Conservation (phyloP, 257 asterid species). For the Gynochthodes officinalis region DNA sequence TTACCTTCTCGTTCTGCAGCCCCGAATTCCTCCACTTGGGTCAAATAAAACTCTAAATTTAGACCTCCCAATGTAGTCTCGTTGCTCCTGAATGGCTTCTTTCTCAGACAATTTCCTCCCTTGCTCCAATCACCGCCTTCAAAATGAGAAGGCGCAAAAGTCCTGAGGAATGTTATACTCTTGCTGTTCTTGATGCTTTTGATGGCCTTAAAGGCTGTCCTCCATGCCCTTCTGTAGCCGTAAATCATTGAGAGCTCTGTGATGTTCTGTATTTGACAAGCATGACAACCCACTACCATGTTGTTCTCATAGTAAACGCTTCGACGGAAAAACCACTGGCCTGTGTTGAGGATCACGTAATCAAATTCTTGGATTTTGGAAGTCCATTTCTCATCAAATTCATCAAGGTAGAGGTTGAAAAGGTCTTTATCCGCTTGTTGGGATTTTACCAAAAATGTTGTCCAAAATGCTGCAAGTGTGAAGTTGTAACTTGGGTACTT, state of each 20-base stretch:
- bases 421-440: slow-evolving; percentile 27
- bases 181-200: slow-evolving; percentile 22
- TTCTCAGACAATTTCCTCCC: slow-evolving; percentile 36
- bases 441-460: slow-evolving; percentile 41
- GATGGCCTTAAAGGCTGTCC: slow-evolving; percentile 36
- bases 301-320: slow-evolving; percentile 33
- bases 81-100: slow-evolving; percentile 27
- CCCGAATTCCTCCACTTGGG: slow-evolving; percentile 37
- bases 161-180: slow-evolving; percentile 28
- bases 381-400: slow-evolving; percentile 37
- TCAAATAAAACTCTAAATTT: slow-evolving; percentile 26
- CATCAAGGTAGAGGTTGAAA: slow-evolving; percentile 36
- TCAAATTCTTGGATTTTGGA: slow-evolving; percentile 31
- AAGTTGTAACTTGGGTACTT: slow-evolving; percentile 44
- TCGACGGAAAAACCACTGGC: slow-evolving; percentile 37
- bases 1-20: slow-evolving; percentile 31
- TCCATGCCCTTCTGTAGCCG: slow-evolving; percentile 33
- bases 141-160: slow-evolving; percentile 41
- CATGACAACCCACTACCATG: slow-evolving; percentile 32
- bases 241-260: slow-evolving; percentile 30
- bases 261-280: slow-evolving; percentile 22
- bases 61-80: slow-evolving; percentile 22
- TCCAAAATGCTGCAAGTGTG: slow-evolving; percentile 40
- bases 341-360: slow-evolving; percentile 34
- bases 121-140: slow-evolving; percentile 35